Percentiles rank a stretch among this genome's conserved stretches.
phyloP scores from a whole-genome alignment of 176 grass and related monocot species.

The Stipa capillata region DNA sequence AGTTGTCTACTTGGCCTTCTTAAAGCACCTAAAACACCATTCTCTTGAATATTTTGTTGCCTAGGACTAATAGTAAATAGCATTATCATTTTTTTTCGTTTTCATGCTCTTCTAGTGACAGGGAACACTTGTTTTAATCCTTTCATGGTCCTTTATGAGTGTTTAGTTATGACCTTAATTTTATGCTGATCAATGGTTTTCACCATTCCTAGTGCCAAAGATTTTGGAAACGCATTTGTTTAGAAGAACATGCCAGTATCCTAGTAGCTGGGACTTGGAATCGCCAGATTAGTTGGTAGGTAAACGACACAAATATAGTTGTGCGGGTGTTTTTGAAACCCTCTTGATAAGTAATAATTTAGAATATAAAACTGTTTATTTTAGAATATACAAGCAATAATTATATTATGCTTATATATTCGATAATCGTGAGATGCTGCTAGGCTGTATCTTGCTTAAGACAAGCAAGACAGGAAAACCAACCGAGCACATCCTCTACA shows the following conservation, averaged over 20 bases:
- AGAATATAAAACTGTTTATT: no score
- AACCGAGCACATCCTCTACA: no score
- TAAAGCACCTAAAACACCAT: not conserved
- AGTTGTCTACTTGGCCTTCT: not conserved
- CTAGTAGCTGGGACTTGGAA: not conserved
- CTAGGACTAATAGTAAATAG: not conserved
- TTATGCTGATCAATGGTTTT: not conserved
- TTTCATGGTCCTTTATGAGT: not conserved
- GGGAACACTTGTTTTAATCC: not conserved
- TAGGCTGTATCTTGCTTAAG: no score
- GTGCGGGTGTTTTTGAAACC: not conserved
- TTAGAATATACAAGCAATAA: no score
- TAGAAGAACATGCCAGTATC: not conserved
- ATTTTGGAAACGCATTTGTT: not conserved
- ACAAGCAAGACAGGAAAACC: no score
- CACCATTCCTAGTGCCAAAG: not conserved
- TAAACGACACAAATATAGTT: no score
- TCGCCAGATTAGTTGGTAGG: no score
- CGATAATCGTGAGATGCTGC: no score
- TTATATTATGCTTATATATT: no score
- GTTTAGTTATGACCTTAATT: no score
- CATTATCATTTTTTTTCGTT: not conserved
- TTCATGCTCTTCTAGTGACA: not conserved
- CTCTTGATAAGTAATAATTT: not conserved
- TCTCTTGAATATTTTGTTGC: conserved; percentile 4